These are phyloP conservation scores for Globisporangium yorkense DNA, from an alignment of 352 stramenopile genomes.

Conservation along the genomic window DNA sequence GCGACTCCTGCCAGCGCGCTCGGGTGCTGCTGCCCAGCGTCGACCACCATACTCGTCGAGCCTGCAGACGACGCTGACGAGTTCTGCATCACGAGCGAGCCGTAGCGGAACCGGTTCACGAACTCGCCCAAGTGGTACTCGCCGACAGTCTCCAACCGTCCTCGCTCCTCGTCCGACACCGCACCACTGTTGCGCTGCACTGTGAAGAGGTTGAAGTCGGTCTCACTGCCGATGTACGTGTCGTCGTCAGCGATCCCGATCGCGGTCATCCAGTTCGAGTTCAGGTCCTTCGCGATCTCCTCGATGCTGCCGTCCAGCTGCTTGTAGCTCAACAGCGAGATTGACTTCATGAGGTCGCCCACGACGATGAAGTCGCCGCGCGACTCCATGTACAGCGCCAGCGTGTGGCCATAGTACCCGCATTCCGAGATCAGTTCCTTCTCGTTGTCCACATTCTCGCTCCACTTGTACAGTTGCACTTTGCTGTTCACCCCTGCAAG, in stretches of 20 bases:
- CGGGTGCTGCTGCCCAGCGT: conserved; percentile 22
- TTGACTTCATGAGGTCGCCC: conserved; percentile 96
- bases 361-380: conserved; percentile 94
- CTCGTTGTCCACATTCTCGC: conserved; percentile 83
- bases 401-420: conserved; percentile 93
- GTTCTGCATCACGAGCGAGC: conserved; percentile 94
- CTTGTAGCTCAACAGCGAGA: conserved; percentile 94
- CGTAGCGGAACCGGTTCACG: conserved; percentile 93
- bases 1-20: neutral
- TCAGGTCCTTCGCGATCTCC: conserved; percentile 95
- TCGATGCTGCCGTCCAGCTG: conserved; percentile 89
- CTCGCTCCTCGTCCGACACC: conserved; percentile 90
- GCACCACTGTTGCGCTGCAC: conserved; percentile 91
- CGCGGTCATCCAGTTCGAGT: conserved; percentile 95
- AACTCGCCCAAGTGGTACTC: conserved; percentile 96
- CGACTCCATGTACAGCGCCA: conserved; percentile 94
- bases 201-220: conserved; percentile 94
- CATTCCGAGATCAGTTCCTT: conserved; percentile 91
- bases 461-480: conserved; percentile 91
- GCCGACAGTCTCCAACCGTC: conserved; percentile 89
- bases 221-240: conserved; percentile 94
- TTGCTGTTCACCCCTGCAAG: conserved; percentile 94
- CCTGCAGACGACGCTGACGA: conserved; percentile 12
- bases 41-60: conserved; percentile 40
- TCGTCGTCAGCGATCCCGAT: conserved; percentile 93